Percentiles rank a stretch among this genome's conserved stretches.
These are phyloP conservation scores for Epithemia pelagica DNA, from an alignment of 108 stramenopile genomes.

Conservation along the genomic window DNA sequence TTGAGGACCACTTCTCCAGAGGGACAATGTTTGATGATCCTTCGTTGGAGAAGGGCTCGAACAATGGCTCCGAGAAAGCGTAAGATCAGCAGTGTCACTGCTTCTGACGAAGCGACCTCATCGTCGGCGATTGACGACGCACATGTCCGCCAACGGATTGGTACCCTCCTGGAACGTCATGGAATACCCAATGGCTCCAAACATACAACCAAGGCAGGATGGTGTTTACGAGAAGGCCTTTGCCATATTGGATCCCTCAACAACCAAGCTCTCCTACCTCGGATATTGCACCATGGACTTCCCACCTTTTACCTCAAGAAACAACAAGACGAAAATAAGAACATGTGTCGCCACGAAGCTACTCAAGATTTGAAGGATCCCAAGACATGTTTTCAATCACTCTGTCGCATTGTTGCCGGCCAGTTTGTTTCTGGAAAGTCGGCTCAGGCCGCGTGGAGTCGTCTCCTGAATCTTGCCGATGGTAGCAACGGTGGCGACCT, in stretches of 20 bases:
- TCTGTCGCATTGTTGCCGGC: conserved; percentile 47
- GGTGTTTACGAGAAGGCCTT: conserved; percentile 35
- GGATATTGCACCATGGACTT: conserved; percentile 24
- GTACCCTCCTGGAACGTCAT: too few relatives aligned
- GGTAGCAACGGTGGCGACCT: conserved; percentile 1
- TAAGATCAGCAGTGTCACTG: too few relatives aligned
- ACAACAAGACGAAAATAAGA: conserved; percentile 2
- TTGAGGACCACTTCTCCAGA: too few relatives aligned
- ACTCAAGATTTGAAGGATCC: conserved; percentile 15
- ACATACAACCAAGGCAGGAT: conserved; percentile 31
- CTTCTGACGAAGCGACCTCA: too few relatives aligned
- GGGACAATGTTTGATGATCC: too few relatives aligned
- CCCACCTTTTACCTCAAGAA: conserved; percentile 17
- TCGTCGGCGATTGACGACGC: neutral
- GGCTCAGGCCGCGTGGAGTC: conserved; percentile 31
- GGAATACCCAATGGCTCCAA: too few relatives aligned
- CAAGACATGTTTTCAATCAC: conserved; percentile 35
- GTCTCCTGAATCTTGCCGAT: conserved; percentile 17
- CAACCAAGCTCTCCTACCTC: conserved; percentile 15
- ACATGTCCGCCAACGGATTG: neutral
- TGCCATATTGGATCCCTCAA: conserved; percentile 16
- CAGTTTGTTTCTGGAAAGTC: conserved; percentile 42
- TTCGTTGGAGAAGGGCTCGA: too few relatives aligned
- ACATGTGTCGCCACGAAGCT: conserved; percentile 14
- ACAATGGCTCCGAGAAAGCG: too few relatives aligned